A percentile compares a stretch with the other conserved stretches of the same genome.
Conservation (phyloP, 2,329 filamentous ascomycete species). For the Neurospora crassa region DNA sequence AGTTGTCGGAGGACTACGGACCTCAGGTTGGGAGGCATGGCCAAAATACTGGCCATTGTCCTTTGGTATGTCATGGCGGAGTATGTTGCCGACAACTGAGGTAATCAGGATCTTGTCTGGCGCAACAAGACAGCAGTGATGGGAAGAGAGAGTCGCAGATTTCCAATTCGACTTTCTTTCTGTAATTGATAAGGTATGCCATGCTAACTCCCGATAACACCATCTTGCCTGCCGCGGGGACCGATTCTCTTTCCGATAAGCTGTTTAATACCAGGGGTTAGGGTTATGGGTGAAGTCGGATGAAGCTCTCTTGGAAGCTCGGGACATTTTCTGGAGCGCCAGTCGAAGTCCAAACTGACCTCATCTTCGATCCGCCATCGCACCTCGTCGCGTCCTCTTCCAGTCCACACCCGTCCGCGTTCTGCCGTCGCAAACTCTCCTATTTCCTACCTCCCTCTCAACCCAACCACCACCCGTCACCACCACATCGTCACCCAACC, state of each 20-base stretch:
- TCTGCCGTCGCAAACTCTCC: neutral
- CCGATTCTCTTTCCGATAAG: neutral
- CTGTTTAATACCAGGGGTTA: conserved; percentile 1
- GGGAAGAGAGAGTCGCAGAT: neutral
- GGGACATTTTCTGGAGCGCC: neutral
- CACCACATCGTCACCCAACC: neutral
- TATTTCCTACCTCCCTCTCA: neutral
- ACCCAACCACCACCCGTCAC: neutral
- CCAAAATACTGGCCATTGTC: conserved; percentile 1
- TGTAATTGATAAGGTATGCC: neutral
- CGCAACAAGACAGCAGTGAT: neutral
- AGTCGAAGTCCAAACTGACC: neutral
- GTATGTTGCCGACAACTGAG: neutral
- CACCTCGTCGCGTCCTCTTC: neutral
- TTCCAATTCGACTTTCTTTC: neutral
- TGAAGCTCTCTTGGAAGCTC: neutral
- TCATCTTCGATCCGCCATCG: neutral
- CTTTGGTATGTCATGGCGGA: neutral
- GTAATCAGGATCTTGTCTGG: neutral
- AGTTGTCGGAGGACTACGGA: conserved; percentile 13
- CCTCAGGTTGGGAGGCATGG: conserved; percentile 17
- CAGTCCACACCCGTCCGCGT: neutral
- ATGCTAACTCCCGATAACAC: neutral
- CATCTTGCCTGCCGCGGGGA: neutral
- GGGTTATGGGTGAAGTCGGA: conserved; percentile 1